Base-by-base conservation (phyloP, 1,284 basidiomycete genomes). In the Moesziomyces sp. region DNA sequence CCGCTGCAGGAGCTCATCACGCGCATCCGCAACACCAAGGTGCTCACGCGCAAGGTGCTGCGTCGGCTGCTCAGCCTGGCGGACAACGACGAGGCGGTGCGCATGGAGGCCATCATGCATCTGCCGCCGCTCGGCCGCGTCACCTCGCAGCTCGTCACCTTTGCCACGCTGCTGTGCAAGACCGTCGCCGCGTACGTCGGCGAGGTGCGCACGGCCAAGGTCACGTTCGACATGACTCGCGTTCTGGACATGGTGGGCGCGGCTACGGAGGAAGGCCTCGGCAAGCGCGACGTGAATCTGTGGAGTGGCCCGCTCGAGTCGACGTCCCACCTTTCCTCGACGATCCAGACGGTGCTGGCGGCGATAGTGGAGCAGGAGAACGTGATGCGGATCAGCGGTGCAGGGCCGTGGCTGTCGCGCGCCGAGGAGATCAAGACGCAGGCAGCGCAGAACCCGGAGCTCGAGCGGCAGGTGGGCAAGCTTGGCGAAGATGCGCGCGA, bases 401-500 rank as follows among this genome's bases (percentile, higher is more conserved):
- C 63, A 1, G 58, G 53, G 3, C 97, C 97, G 0, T 99, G 96
- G 96, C 86, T 93, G 0, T 86, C 89, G 0, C 89, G 97, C n/a
- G 89, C 96, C 5, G 88, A 89, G n/a, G 90, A 93, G 76, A 90
- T 99, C 86, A 93, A 93, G 83, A 89, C 91, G 0, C 90, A 88
- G 23, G 89, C 91, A 1, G 90, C 93, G 0, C 88, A 93, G 85
- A 97, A 97, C 78, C 88, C 93, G 18, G 95, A 97, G 81, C 93
- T 94, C 0, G 95, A 98, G 83, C 89, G 91, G 49, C 93, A 93
- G 84, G 90, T 94, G 10, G 86, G 89, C 4, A 91, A 93, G 74
- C 88, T 97, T 26, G 91, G 90, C 66, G 94, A 97, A 67, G 93
- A 98, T 84, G 89, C 95, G 66, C 91, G 93, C 80, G 91, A 91